Evolutionary conservation across 768 basidiomycete species (phyloP).

Genomic region (Mycena metata): DNA sequence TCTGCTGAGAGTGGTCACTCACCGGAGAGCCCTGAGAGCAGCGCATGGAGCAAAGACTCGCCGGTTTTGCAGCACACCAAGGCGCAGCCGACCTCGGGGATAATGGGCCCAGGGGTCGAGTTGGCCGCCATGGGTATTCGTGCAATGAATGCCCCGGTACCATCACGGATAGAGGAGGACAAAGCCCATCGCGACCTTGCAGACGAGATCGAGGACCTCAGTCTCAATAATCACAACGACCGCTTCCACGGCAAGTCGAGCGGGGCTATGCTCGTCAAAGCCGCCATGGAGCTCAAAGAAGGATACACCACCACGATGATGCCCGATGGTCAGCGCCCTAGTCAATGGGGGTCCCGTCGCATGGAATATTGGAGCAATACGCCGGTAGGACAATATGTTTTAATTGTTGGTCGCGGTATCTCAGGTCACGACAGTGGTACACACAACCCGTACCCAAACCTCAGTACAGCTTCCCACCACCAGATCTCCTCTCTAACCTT

Average conservation of each 20-base stretch:
- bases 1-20: neutral
- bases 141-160: neutral
- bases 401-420: neutral
- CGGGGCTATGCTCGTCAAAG: slow-evolving; percentile 65
- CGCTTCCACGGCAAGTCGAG: slow-evolving; percentile 72
- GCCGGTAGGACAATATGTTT: slow-evolving; percentile 40
- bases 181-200: neutral
- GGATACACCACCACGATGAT: slow-evolving; percentile 57
- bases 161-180: neutral
- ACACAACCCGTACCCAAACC: neutral
- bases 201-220: neutral
- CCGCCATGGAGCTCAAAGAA: slow-evolving; percentile 70
- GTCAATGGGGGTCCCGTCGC: slow-evolving; percentile 22
- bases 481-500: slow-evolving; percentile 64
- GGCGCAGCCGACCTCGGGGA: neutral
- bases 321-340: slow-evolving; percentile 32
- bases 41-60: slow-evolving; percentile 23
- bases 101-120: slow-evolving; percentile 11
- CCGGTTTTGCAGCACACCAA: neutral
- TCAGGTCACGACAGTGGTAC: neutral
- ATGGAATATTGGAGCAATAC: slow-evolving; percentile 39
- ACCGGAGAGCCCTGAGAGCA: neutral
- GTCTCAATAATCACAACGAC: neutral
- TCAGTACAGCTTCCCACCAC: slow-evolving; percentile 61
- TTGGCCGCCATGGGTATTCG: slow-evolving; percentile 18